Conservation (phyloP, 495 filamentous ascomycete genomes). For the Thozetella sp. region DNA sequence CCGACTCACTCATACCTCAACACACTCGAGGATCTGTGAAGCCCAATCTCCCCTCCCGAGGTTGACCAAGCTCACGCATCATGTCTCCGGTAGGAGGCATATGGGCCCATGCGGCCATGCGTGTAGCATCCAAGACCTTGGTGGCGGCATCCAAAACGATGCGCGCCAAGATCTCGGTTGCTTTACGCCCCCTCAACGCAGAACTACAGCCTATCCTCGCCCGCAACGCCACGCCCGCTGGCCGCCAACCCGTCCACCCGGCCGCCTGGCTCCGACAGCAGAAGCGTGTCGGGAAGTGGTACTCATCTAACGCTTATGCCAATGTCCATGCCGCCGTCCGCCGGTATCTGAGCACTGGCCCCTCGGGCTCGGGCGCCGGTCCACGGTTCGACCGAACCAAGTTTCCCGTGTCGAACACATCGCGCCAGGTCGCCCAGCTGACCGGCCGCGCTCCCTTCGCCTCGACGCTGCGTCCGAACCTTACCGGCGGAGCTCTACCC, state of each 20-base stretch:
- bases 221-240: conserved; percentile 40
- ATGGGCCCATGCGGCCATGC: conserved; percentile 70
- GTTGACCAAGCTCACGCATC: conserved; percentile 17
- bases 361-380: conserved; percentile 5
- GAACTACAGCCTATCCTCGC: conserved; percentile 52
- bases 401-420: conserved; percentile 67
- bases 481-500: conserved; percentile 85
- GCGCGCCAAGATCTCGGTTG: conserved; percentile 60
- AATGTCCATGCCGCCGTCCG: conserved; percentile 58
- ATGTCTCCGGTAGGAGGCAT: conserved; percentile 74
- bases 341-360: conserved; percentile 59
- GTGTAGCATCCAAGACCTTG: conserved; percentile 68
- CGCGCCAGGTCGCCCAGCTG: conserved; percentile 64
- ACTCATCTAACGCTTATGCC: conserved; percentile 54
- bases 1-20: neutral
- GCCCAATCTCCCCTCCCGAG: neutral
- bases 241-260: conserved; percentile 71
- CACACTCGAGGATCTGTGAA: neutral
- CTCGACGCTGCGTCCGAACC: conserved; percentile 85
- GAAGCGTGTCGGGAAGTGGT: conserved; percentile 68
- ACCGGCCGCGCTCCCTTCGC: conserved; percentile 85
- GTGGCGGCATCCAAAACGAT: conserved; percentile 50
- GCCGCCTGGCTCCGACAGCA: conserved; percentile 71
- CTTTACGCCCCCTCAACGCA: conserved; percentile 45
- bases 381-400: conserved; percentile 62